Evolutionary conservation across 768 basidiomycete genomes (phyloP), one percentile per base, ranked within the genome.

Genomic region (Dioszegia crocea): DNA sequence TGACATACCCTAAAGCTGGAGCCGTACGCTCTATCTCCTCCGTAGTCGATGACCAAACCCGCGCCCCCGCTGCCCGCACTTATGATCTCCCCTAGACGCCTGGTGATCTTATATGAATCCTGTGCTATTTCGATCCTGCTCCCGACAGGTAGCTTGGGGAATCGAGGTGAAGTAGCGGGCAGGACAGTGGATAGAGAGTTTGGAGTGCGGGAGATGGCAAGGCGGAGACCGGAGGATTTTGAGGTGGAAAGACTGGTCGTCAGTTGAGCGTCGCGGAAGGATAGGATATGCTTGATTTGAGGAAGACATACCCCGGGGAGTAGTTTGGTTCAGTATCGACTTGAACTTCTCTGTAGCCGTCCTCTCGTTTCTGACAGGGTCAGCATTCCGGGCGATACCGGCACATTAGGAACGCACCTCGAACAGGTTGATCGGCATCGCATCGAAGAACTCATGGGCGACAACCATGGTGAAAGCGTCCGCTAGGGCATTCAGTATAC

Each of bases 391-490:
- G n/a, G n/a, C n/a, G n/a, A n/a, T n/a, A n/a, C n/a, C n/a, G n/a
- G n/a, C n/a, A n/a, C n/a, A n/a, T n/a, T n/a, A n/a, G n/a, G n/a
- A n/a, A 47, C 80, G 11, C 63, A 91, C 92, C 81, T 94, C 85
- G 36, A 98, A 79, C 36, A 92, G 80, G 75, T 96, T 89, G 46
- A 97, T 85, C 0, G 96, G 94, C 43, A 99, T 81, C 0, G 93
- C 93, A 73, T 98, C 96, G 62, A 99, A 98, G 78, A 98, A 94
- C 71, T 98, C 96, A 76, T 99, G 93, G 0, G 96, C 96, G 16
- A 97, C 79, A 23, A 96, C 75, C 80, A 96, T 85, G 0, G 91
- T 92, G 75, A 86, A 97, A 39, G 71, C 77, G 53, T 79, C 77
- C 46, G 67, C 74, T 67, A 50, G 8, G 19, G 27, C 26, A 29